Conservation (phyloP, 345 rosid genomes). For the Acer campestre region DNA sequence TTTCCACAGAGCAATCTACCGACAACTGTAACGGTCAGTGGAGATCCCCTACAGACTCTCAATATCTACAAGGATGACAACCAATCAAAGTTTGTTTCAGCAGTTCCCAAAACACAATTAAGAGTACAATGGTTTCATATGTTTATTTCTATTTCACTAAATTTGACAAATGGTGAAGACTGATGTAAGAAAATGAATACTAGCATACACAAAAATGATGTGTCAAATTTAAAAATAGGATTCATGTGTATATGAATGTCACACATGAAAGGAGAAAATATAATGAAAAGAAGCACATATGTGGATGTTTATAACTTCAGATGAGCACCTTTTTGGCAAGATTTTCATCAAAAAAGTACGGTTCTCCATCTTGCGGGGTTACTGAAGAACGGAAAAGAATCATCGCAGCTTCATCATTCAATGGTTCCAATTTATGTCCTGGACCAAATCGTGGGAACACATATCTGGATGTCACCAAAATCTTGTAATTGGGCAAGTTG, state of each 20-base stretch:
- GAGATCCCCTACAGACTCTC: constrained; percentile 57
- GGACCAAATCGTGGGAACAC: constrained; percentile 37
- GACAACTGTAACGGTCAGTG: constrained; percentile 53
- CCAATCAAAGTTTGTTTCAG: not conserved
- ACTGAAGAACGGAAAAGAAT: constrained; percentile 45
- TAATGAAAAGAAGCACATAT: not conserved
- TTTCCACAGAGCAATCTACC: constrained; percentile 49
- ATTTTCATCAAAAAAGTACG: constrained; percentile 23
- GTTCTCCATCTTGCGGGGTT: not conserved
- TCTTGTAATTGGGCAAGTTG: constrained; percentile 38
- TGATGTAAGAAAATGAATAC: not conserved
- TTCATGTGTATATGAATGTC: not conserved
- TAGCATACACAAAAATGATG: not conserved
- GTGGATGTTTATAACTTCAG: not conserved
- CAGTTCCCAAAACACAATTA: not conserved
- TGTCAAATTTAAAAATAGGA: not conserved
- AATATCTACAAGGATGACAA: constrained; percentile 40
- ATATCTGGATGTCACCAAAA: constrained; percentile 66
- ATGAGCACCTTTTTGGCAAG: constrained; percentile 37
- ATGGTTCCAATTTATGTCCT: constrained; percentile 33
- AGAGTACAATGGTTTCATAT: not conserved
- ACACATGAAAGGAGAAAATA: not conserved
- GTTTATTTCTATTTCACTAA: not conserved
- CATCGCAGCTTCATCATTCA: constrained; percentile 38
- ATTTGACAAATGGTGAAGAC: not conserved